These are phyloP conservation scores for Uronychia setigera DNA, from an alignment of 73 alveolate genomes.

Conservation along the genomic window DNA sequence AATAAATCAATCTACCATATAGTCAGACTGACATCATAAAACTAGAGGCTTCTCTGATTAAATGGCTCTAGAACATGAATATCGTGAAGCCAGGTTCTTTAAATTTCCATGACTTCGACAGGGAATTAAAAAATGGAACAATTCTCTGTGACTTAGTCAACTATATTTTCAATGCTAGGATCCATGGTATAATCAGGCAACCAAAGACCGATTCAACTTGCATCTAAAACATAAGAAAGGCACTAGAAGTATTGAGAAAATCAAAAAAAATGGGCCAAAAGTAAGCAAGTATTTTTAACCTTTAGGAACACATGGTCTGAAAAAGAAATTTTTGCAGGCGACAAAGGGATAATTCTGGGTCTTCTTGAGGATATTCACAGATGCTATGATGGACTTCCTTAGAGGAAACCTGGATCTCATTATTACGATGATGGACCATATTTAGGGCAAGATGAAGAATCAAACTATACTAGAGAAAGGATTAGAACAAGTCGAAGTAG, in stretches of 20 bases:
- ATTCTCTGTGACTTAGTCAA: slow-evolving; percentile 50
- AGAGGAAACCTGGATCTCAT: slow-evolving; percentile 60
- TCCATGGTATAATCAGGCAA: slow-evolving; percentile 53
- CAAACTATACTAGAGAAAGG: background rate
- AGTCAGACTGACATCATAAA: slow-evolving; percentile 26
- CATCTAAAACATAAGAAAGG: slow-evolving; percentile 60
- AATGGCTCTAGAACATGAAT: slow-evolving; percentile 51
- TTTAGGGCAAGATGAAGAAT: slow-evolving; percentile 49
- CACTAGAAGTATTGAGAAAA: slow-evolving; percentile 60
- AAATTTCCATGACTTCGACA: slow-evolving; percentile 12
- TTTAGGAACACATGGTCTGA: slow-evolving; percentile 53
- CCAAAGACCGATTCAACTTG: slow-evolving; percentile 74
- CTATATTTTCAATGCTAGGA: slow-evolving; percentile 27
- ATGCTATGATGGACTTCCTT: slow-evolving; percentile 68
- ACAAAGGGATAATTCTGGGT: slow-evolving; percentile 54
- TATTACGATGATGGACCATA: slow-evolving; percentile 75
- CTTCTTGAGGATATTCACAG: slow-evolving; percentile 72
- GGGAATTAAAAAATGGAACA: slow-evolving; percentile 60
- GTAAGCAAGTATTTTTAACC: background rate
- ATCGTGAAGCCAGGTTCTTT: background rate
- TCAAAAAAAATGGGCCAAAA: slow-evolving; percentile 58
- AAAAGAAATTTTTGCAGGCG: slow-evolving; percentile 67
- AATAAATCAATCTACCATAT: slow-evolving; percentile 42
- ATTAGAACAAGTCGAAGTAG: background rate
- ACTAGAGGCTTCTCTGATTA: slow-evolving; percentile 60